These are phyloP conservation scores for Penicillium sclerotigenum DNA, from an alignment of 2,329 filamentous ascomycete species.

Conservation along the genomic window DNA sequence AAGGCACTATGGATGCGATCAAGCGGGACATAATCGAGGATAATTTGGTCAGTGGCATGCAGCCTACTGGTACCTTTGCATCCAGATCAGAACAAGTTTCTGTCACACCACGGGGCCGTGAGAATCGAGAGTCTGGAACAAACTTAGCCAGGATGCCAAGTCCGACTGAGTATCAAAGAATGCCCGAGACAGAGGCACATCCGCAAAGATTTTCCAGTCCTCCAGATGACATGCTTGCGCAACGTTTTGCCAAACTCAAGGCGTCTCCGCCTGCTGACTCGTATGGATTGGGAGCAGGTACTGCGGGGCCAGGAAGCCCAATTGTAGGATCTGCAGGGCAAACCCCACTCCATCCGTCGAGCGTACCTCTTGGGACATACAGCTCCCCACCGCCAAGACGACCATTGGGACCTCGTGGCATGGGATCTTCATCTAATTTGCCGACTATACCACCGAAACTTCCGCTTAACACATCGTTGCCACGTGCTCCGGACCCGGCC, in stretches of 20 bases:
- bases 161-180: conserved; percentile 38
- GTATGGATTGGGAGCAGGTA: neutral
- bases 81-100: conserved; percentile 12
- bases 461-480: conserved; percentile 42
- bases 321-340: conserved; percentile 15
- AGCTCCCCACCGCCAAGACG: conserved; percentile 27
- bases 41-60: conserved; percentile 31
- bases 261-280: conserved; percentile 18
- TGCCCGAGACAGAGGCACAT: conserved; percentile 21
- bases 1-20: conserved; percentile 42
- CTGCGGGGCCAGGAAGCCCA: conserved; percentile 2
- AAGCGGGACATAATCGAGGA: conserved; percentile 42
- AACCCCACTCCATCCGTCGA: conserved; percentile 16
- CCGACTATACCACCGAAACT: conserved; percentile 45
- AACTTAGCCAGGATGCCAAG: conserved; percentile 40
- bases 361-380: conserved; percentile 8
- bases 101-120: conserved; percentile 23
- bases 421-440: conserved; percentile 35
- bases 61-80: conserved; percentile 20
- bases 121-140: conserved; percentile 17
- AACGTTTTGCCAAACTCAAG: conserved; percentile 43
- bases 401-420: conserved; percentile 44
- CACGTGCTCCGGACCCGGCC: conserved; percentile 48
- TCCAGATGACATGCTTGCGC: conserved; percentile 37
- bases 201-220: conserved; percentile 27